Conservation (phyloP, 2,329 filamentous ascomycete species). For the Seiridium cupressi region DNA sequence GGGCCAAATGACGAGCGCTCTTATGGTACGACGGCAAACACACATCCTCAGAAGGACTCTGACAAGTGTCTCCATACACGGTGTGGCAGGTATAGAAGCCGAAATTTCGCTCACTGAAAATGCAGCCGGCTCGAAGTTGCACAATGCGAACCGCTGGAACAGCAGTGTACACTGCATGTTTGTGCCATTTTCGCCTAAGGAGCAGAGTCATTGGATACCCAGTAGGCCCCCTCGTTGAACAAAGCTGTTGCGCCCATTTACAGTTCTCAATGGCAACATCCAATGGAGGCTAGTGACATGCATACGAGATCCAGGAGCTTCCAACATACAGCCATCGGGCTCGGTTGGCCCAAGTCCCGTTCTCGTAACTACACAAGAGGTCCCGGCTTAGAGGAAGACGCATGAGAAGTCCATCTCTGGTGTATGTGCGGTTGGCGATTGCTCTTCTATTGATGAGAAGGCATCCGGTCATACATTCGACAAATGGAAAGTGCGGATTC, state of each 20-base stretch:
- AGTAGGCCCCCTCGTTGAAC: background rate
- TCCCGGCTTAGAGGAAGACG: no score
- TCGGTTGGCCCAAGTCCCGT: no score
- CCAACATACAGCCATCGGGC: no score
- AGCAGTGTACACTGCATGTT: background rate
- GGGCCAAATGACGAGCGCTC: background rate
- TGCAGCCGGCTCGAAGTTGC: background rate
- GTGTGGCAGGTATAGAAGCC: background rate
- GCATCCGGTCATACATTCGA: background rate
- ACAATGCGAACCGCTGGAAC: background rate
- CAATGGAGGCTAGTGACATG: no score
- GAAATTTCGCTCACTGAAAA: no score
- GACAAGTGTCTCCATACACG: background rate
- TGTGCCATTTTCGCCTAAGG: background rate
- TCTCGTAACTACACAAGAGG: no score
- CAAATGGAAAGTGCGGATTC: background rate
- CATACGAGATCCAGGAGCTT: no score
- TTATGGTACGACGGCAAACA: background rate
- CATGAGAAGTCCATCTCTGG: no score
- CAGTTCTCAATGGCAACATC: background rate
- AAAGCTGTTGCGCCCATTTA: background rate
- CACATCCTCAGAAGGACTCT: background rate
- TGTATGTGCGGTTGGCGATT: background rate
- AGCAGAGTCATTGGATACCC: slow-evolving; percentile 1
- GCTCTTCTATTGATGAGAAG: no score